Evolutionary conservation across 2,329 filamentous ascomycete species (phyloP), one percentile per base, ranked within the genome.

Genomic region (Rhexocercosporidium sp.): DNA sequence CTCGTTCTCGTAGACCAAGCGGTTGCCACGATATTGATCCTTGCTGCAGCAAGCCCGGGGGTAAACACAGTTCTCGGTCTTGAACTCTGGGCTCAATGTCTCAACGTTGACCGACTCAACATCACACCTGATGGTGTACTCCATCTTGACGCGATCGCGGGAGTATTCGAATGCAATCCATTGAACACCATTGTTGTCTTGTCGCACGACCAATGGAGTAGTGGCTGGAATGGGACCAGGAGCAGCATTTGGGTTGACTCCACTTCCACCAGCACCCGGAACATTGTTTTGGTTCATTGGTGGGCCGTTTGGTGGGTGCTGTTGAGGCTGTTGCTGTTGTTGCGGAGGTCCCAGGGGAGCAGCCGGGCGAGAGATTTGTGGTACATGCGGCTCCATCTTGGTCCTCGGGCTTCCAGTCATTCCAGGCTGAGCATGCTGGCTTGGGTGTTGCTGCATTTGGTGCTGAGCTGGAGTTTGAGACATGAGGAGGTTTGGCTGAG

Each of bases 151-250:
- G 54, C 95, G 87, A 77, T 99, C 95, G 68, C 95, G 89, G 12
- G 95, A 98, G 79, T 99, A 99, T 79, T 99, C 96, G 70, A 98
- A 99, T 0, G 94, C 94, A 76, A 98, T 98, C 96, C 96, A 98
- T 79, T 98, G 96, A 7, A 98, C 95, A 9, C 96, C 96, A 73
- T 97, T 98, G 76, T 93, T 92, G 75, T 98, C 96, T 80, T 98
- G 95, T 72, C 94, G 86, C 27, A 98, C 95, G 9, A 98, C 94
- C 9, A 97, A 84, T 0, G 96, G 96, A 0, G 96, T 98, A 2
- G 96, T 99, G 0, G 96, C 96, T 14, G 96, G 96, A 74, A 99
- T 99, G 0, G 96, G 96, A 2, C 96, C 96, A 7, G 96, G 96
- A 0, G 96, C 96, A 41, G 95, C 94, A 76, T 94, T 97, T 12